phyloP scores from a whole-genome alignment of 805 yeast genomes.

The Wickerhamiella shivajii region DNA sequence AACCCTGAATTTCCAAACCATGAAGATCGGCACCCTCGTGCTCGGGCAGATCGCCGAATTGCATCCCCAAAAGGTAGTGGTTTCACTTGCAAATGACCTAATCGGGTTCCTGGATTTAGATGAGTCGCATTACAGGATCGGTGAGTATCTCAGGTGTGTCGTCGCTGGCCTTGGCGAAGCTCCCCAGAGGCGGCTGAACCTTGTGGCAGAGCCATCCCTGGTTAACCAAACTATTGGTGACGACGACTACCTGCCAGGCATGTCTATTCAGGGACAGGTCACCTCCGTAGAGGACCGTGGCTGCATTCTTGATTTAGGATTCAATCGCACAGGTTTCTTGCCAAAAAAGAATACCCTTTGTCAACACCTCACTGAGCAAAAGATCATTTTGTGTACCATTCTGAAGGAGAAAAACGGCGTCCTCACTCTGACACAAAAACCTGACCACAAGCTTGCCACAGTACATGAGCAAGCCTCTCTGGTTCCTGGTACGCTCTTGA shows the following conservation, averaged over 20 bases:
- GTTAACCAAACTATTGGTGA: slow-evolving; percentile 47
- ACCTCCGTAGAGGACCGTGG: slow-evolving; percentile 88
- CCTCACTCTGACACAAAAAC: slow-evolving; percentile 22
- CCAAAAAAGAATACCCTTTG: slow-evolving; percentile 44
- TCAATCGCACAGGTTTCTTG: slow-evolving; percentile 37
- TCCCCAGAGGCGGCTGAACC: slow-evolving; percentile 25
- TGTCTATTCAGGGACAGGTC: slow-evolving; percentile 61
- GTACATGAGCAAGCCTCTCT: slow-evolving; percentile 40
- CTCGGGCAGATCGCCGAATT: slow-evolving; percentile 63
- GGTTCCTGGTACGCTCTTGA: slow-evolving; percentile 73
- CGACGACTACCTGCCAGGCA: slow-evolving; percentile 44
- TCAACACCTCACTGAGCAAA: slow-evolving; percentile 38
- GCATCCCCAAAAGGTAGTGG: slow-evolving; percentile 44
- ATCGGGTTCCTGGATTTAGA: slow-evolving; percentile 37
- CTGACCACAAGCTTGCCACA: slow-evolving; percentile 43
- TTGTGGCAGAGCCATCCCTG: slow-evolving; percentile 53
- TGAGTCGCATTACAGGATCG: slow-evolving; percentile 38
- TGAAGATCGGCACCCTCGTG: slow-evolving; percentile 57
- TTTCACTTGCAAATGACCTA: slow-evolving; percentile 69
- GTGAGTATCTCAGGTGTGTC: slow-evolving; percentile 76
- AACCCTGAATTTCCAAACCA: slow-evolving; percentile 42
- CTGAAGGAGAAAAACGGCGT: slow-evolving; percentile 12
- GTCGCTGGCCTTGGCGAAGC: slow-evolving; percentile 40
- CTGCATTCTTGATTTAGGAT: slow-evolving; percentile 57
- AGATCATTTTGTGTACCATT: slow-evolving; percentile 51